A percentile compares a stretch with the other conserved stretches of the same genome.
Evolutionary conservation across 2,329 filamentous ascomycete species (phyloP).

Genomic region (Lomentospora prolificans): DNA sequence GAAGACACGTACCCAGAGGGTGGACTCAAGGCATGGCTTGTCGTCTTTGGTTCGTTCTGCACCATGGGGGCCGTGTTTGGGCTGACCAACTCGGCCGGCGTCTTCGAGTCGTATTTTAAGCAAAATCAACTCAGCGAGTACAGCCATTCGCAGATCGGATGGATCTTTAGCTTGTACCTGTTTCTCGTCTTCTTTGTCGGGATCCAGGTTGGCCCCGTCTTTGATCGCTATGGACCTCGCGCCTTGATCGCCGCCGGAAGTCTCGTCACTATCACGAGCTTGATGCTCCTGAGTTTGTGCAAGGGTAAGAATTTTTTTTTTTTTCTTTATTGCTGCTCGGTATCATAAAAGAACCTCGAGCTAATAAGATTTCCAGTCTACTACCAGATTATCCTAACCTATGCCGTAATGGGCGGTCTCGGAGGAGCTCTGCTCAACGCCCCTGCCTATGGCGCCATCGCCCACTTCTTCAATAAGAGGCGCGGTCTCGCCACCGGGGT

Average conservation of each 20-base stretch:
- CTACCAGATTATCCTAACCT: slow-evolving; percentile 72
- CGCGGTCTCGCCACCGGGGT: slow-evolving; percentile 74
- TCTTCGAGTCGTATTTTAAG: slow-evolving; percentile 68
- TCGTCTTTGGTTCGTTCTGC: slow-evolving; percentile 68
- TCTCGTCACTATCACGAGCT: slow-evolving; percentile 47
- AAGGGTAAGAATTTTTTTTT: slow-evolving; percentile 30
- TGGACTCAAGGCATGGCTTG: slow-evolving; percentile 60
- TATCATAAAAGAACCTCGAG: no score
- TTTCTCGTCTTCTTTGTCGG: slow-evolving; percentile 77
- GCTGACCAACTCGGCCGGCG: slow-evolving; percentile 64
- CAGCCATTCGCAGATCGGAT: slow-evolving; percentile 61
- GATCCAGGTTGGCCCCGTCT: slow-evolving; percentile 72
- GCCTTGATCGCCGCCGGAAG: slow-evolving; percentile 57
- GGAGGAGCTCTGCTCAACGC: slow-evolving; percentile 71
- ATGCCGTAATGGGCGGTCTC: slow-evolving; percentile 58
- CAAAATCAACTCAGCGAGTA: slow-evolving; percentile 62
- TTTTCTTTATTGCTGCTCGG: neutral
- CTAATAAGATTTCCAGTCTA: no score
- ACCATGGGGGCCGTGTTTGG: slow-evolving; percentile 62
- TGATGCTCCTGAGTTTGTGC: slow-evolving; percentile 61
- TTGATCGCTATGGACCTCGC: slow-evolving; percentile 65
- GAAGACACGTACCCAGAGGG: slow-evolving; percentile 49
- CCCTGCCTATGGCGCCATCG: slow-evolving; percentile 62
- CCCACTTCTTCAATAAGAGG: slow-evolving; percentile 65
- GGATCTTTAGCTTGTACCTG: slow-evolving; percentile 76